Base-by-base conservation (phyloP, 768 basidiomycete genomes). In the Kwoniella dejecticola region DNA sequence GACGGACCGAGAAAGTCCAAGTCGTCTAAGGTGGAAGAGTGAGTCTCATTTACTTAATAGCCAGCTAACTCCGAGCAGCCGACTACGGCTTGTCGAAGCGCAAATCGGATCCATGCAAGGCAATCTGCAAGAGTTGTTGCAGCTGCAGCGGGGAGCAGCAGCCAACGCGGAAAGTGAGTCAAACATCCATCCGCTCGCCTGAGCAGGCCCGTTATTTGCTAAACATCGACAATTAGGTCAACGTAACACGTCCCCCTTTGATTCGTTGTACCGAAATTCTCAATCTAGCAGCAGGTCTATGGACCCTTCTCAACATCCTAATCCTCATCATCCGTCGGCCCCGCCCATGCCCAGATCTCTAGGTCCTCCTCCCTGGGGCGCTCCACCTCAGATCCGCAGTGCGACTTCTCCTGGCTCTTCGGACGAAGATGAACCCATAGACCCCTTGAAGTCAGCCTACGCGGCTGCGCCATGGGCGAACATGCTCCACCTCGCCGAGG, bases 11-110 rank as follows among this genome's bases (percentile, higher is more conserved):
- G 73, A 19, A 75, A 75, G 40, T 64, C 66, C 31, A 75, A 75
- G 49, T 64, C 63, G n/a, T 62, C 62, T 12, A 68, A 66, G 36
- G 67, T 75, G 7, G 73, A 75, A 62, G 73, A 75, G 73, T 75
- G 48, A 66, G 71, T 64, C n/a, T 24, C 17, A 6, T 3, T 7
- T 2, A 12, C 11, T 11, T 36, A n/a, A 24, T 3, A 1, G 17
- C 21, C 13, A 13, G 58, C 45, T 63, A 40, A 50, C 29, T n/a
- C 21, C 0, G 13, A 2, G 15, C 50, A 75, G 73, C 42, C 73
- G 73, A 41, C 40, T 75, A 33, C 64, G 64, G 30, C 21, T 69
- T 8, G 70, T 75, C 12, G 73, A 75, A 48, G 62, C 57, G 11
- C 73, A 75, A 59, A 75, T 75, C 55, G 67, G 67, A 7, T 38